phyloP scores from a whole-genome alignment of 116 monocot species.

The Dioscorea cayenensis region DNA sequence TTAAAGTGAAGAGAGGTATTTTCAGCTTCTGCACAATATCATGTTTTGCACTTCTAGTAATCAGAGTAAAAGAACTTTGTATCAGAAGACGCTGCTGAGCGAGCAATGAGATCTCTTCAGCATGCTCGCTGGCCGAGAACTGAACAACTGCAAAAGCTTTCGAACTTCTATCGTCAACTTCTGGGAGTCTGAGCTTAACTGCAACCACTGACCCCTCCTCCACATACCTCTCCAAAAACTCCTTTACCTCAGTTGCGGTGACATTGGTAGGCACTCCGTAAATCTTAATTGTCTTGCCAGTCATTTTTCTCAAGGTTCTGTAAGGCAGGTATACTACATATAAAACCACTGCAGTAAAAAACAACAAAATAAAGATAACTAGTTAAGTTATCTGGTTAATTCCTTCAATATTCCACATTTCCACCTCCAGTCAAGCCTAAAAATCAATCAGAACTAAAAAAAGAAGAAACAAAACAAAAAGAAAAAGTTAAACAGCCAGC shows the following conservation, averaged over 20 bases:
- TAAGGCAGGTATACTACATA: neutral
- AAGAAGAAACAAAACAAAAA: too few relatives aligned
- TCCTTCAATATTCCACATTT: too few relatives aligned
- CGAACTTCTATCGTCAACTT: slow-evolving; percentile 19
- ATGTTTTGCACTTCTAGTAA: slow-evolving; percentile 19
- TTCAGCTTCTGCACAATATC: slow-evolving; percentile 69
- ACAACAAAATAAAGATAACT: too few relatives aligned
- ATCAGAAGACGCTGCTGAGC: neutral
- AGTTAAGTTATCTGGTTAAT: too few relatives aligned
- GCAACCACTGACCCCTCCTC: slow-evolving; percentile 51
- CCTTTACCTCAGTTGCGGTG: slow-evolving; percentile 28
- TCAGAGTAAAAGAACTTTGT: slow-evolving; percentile 14
- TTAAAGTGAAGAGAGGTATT: slow-evolving; percentile 24
- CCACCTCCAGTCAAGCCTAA: too few relatives aligned
- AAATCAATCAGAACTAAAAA: too few relatives aligned
- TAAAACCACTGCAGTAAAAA: neutral
- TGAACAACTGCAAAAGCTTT: slow-evolving; percentile 58
- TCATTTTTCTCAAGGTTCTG: slow-evolving; percentile 21
- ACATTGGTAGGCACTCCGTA: slow-evolving; percentile 43
- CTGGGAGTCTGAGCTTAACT: slow-evolving; percentile 58
- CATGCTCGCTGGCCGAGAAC: slow-evolving; percentile 33
- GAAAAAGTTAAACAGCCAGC: too few relatives aligned
- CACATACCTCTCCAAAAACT: slow-evolving; percentile 41
- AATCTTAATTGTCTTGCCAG: slow-evolving; percentile 40
- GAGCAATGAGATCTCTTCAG: slow-evolving; percentile 9